Base-by-base conservation (phyloP, 1,139 yeast genomes). In the Magnusiomyces suaveolens region DNA sequence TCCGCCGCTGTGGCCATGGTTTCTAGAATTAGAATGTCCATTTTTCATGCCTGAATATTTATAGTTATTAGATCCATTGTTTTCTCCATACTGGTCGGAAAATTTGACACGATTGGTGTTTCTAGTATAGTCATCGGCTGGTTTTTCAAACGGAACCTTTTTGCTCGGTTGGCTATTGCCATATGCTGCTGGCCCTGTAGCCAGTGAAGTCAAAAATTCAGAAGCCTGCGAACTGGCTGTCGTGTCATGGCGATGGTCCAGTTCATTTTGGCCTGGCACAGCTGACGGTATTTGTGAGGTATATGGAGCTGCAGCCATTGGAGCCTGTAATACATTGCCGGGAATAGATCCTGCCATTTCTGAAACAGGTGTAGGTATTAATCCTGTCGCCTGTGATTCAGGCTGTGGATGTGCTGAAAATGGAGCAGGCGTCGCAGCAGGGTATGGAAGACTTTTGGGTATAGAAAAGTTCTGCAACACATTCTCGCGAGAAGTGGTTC, bases 401-500 rank as follows among this genome's bases (percentile, higher is more conserved):
- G 41, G 41, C 18, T 36, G 16, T 36, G 41, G 25, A 20, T 18
- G 10, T 10, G 44, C 23, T 4, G 44, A 41, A 21, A 41, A 41
- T 21, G 44, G 44, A 8, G 25, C 3, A 4, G 25, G 6, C 25
- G 25, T 6, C n/a, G 44, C 25, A 20, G 51, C 51, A 4, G 51
- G 51, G 18, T 33, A 38, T 3, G 51, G 51, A 16, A 48, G 32
- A n/a, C 20, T 38, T 24, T 38, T 38, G 3, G 44, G 51, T 25
- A 24, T 25, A 2, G 43, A 48, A 12, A 48, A 16, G 14, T 14
- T 12, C 23, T 26, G 43, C 3, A 48, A 23, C 23, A 32, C 24
- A 24, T n/a, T 48, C 23, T 56, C 54, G 20, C 59, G 46, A 14
- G 55, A 53, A 32, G 43, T 52, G 3, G 59, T 50, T 10, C 65